Base-by-base conservation (phyloP, 2,329 filamentous ascomycete species). In the Alternaria novae-zelandiae region DNA sequence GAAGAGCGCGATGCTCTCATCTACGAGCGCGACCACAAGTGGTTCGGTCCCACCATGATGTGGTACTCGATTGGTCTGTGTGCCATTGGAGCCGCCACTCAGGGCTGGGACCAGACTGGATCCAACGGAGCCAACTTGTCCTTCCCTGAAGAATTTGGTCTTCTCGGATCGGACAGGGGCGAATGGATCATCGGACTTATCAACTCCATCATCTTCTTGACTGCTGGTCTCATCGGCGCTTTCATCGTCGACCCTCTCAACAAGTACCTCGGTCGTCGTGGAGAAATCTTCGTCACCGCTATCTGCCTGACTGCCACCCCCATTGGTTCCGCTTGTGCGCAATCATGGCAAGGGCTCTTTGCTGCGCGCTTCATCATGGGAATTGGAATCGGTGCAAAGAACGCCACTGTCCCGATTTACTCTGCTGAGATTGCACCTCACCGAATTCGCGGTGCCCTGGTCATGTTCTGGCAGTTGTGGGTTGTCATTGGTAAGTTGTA, bases 41-140 rank as follows among this genome's bases (percentile, higher is more conserved):
- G 90, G 66, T 73, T 82, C 32, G 79, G 81, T 8, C 88, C 90
- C 0, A 82, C 72, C 70, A 85, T 86, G 55, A 82, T 93, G 11
- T 90, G 89, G 79, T 83, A 90, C 66, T 91, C 90, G 41, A 90
- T 92, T 68, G 81, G 86, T 11, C 86, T 88, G 21, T 91, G 89
- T 76, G 91, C 90, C 45, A 86, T 92, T 56, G 89, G 88, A 54
- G 90, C 90, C 15, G 89, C 89, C n/a, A 88, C 91, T 10, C 80
- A 83, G 61, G 88, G 89, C 23, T 91, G 88, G 89, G 89, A 91
- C 67, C 87, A 90, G 76, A 90, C 88, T 20, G 88, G 82, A 15
- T 75, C 76, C 43, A 78, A 81, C 66, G 79, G 79, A 41, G 88
- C 89, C 60, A 90, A 88, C 68, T 80, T 90, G 67, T 86, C 85